Base-by-base conservation (phyloP, 148 eudicot species). In the Polygonum maritimum region DNA sequence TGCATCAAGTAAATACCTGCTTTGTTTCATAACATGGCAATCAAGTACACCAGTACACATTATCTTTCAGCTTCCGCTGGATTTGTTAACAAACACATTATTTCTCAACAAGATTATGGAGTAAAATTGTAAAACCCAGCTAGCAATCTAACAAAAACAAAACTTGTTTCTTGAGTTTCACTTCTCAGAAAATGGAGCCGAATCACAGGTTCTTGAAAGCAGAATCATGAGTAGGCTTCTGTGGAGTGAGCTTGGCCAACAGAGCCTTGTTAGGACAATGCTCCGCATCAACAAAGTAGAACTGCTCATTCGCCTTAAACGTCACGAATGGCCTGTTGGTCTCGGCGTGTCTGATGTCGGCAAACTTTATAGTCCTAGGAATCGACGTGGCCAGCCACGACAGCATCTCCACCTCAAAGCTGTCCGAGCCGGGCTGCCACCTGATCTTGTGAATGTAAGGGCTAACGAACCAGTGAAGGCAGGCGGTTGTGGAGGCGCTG, bases 381-480 rank as follows among this genome's bases (percentile, higher is more conserved):
- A 78, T 18, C 1, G 76, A 84, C 10, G 94, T 86, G 12, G 96
- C 98, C 79, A 90, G 49, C 97, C 98, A 94, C 12, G 97, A 78
- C 97, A 94, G 76, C 96, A 90, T 94, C 80, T 94, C 98, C 3
- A 84, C 98, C 79, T 94, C 97, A 71, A 90, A 89, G 78, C 81
- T 85, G 82, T 94, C 98, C 6, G 98, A 94, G 48, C 98, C 96
- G 8, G 98, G 97, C 45, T 84, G 81, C 98, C 98, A 94, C 81
- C 87, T 92, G 70, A 94, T 86, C 87, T 88, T 92, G 78, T 94
- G 98, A 60, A 94, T 84, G 74, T 94, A 94, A 44, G 98, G 97
- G 88, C 93, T 94, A 69, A 89, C 98, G 60, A 94, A 94, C 98
- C 98, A 94, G 86, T 94, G 98, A 67, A 94, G 98, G 49, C 82